Evolutionary conservation across 176 grass and related monocot species (phyloP).

Genomic region (Calamus simplicifolius): DNA sequence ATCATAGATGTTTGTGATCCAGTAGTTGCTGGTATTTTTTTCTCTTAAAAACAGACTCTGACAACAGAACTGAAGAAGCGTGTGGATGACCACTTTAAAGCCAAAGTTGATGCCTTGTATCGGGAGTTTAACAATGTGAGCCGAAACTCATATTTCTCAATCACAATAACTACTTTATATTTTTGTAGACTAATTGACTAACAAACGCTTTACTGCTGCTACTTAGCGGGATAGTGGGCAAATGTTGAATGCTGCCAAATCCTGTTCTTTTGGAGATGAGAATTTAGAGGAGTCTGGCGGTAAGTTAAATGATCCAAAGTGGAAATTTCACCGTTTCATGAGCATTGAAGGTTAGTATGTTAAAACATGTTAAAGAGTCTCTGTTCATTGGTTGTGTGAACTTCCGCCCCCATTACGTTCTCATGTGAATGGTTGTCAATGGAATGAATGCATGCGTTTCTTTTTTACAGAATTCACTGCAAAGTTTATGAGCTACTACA

Average conservation of each 20-base stretch:
- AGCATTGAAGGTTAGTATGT: constrained; percentile 38
- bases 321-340: constrained; percentile 46
- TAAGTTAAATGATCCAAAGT: constrained; percentile 12
- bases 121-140: constrained; percentile 26
- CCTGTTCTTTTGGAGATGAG: not conserved
- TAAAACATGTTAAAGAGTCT: no score
- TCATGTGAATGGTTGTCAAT: no score
- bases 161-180: not conserved
- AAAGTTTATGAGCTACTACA: constrained; percentile 65
- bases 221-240: no score
- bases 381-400: no score
- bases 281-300: constrained; percentile 29
- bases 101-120: constrained; percentile 32
- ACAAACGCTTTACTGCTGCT: not conserved
- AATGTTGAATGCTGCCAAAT: not conserved
- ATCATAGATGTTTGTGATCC: no score
- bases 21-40: no score
- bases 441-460: constrained; percentile 5
- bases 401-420: no score
- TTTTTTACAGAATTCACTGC: constrained; percentile 56
- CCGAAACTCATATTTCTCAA: not conserved
- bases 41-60: constrained; percentile 27
- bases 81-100: constrained; percentile 37
- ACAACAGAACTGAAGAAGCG: constrained; percentile 51
- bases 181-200: not conserved